Evolutionary conservation across 768 basidiomycete genomes (phyloP), one percentile per base, ranked within the genome.

Genomic region (Auriscalpium vulgare): DNA sequence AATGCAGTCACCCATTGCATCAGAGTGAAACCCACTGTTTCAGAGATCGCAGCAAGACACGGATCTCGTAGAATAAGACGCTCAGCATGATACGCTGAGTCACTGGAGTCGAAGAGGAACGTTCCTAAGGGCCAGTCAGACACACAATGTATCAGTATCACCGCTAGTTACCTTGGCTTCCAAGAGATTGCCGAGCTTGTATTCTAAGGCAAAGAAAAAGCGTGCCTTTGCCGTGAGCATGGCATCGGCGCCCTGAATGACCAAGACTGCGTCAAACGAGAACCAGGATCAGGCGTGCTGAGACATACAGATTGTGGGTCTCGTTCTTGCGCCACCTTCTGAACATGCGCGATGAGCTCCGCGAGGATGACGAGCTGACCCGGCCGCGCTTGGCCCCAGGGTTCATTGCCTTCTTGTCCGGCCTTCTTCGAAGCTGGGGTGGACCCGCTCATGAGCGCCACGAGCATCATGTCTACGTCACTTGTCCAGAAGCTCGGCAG

Each of bases 401-500:
- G 40, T 14, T 59, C 53, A 36, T 35, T 58, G 1, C 51, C 56
- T 2, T 56, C 64, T n/a, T 59, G 62, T 50, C 57, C 56, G 34
- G 48, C 62, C 11, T 59, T 56, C n/a, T 50, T 53, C 10, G 65
- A 68, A 8, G 63, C 65, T 37, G 50, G 51, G 43, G 57, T 58
- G 9, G 73, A 67, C 58, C 81, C 80, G 55, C 78, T 81, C 75
- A 85, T 78, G 44, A 89, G 64, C 10, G 84, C 87, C 2, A 89
- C 76, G 4, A 83, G 74, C 62, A 88, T 71, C 87, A 91, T 90
- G 62, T 89, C 88, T 7, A 82, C 73, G 65, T 89, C 82, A 21
- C 78, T 75, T 8, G 75, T 74, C 87, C 85, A 89, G 61, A 84
- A 81, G 57, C 82, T 81, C 2, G 79, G 74, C 14, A 87, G 70